These are phyloP conservation scores for Penicillium sp. DNA, from an alignment of 2,329 filamentous ascomycete genomes.

Conservation along the genomic window DNA sequence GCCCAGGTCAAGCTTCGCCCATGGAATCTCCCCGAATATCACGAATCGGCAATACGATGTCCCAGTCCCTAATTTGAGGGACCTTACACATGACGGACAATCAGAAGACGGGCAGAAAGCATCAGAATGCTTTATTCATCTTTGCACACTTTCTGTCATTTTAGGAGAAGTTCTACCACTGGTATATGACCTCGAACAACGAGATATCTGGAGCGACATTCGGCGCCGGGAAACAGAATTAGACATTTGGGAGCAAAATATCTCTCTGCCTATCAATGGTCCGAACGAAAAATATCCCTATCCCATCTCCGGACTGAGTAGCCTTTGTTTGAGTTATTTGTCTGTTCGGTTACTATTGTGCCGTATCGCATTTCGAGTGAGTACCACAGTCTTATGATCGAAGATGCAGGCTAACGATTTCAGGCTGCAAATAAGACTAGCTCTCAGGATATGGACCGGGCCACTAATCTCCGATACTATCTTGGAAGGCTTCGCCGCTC, in stretches of 20 bases:
- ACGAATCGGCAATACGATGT: constrained; percentile 11
- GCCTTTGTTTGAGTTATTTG: constrained; percentile 3
- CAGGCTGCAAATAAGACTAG: constrained; percentile 8
- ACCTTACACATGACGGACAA: not conserved
- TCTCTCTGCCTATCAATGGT: not conserved
- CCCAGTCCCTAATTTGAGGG: not conserved
- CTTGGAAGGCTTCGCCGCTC: constrained; percentile 8
- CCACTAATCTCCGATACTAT: not conserved
- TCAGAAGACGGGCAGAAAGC: constrained; percentile 1
- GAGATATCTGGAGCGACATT: constrained; percentile 11
- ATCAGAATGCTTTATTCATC: constrained; percentile 8
- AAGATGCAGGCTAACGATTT: not conserved
- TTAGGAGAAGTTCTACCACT: constrained; percentile 5
- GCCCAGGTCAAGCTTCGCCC: constrained; percentile 11
- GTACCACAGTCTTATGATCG: not conserved
- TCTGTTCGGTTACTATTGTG: constrained; percentile 5
- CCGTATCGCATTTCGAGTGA: constrained; percentile 9
- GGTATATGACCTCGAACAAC: constrained; percentile 7
- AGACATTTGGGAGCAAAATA: constrained; percentile 6
- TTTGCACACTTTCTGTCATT: constrained; percentile 8
- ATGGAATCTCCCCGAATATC: constrained; percentile 5
- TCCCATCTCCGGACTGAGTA: constrained; percentile 1
- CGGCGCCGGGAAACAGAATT: constrained; percentile 6
- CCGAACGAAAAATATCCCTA: not conserved
- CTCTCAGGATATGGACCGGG: not conserved